These are phyloP conservation scores for Kitagawia praeruptora DNA, from an alignment of 129 eudicot species.

Conservation along the genomic window DNA sequence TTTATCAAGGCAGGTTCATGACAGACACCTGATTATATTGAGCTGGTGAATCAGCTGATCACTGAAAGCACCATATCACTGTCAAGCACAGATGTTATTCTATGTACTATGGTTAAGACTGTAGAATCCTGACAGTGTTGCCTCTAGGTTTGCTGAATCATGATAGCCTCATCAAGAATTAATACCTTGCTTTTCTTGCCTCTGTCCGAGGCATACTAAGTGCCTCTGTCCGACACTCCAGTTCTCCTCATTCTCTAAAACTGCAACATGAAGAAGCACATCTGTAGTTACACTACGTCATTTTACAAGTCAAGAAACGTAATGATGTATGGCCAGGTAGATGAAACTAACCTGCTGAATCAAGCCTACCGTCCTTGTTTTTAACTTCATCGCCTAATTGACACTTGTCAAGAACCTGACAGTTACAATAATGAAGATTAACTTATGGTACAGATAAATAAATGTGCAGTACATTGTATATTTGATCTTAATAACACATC, in stretches of 20 bases:
- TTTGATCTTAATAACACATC: neutral
- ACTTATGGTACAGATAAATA: neutral
- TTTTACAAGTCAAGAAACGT: neutral
- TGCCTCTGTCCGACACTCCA: conserved; percentile 98
- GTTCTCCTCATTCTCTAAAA: conserved; percentile 77
- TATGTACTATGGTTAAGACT: conserved; percentile 65
- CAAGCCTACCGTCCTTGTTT: conserved; percentile 62
- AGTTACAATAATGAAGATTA: neutral
- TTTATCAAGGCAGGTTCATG: no score
- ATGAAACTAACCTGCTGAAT: conserved; percentile 49
- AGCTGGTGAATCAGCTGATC: no score
- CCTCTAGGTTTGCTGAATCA: conserved; percentile 58
- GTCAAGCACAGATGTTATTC: conserved; percentile 79
- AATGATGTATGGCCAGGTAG: neutral
- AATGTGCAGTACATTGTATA: neutral
- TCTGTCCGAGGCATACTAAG: conserved; percentile 66
- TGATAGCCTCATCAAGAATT: conserved; percentile 81
- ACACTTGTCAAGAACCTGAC: conserved; percentile 81
- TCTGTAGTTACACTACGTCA: neutral
- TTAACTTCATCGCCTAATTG: conserved; percentile 87
- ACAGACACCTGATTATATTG: no score
- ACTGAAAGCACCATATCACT: conserved; percentile 82
- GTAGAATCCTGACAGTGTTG: conserved; percentile 60
- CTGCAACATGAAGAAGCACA: conserved; percentile 11
- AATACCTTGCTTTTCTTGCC: conserved; percentile 68